A percentile compares a stretch with the other conserved stretches of the same genome.
Conservation (phyloP, 345 rosid species). For the Eucalyptus marginata region DNA sequence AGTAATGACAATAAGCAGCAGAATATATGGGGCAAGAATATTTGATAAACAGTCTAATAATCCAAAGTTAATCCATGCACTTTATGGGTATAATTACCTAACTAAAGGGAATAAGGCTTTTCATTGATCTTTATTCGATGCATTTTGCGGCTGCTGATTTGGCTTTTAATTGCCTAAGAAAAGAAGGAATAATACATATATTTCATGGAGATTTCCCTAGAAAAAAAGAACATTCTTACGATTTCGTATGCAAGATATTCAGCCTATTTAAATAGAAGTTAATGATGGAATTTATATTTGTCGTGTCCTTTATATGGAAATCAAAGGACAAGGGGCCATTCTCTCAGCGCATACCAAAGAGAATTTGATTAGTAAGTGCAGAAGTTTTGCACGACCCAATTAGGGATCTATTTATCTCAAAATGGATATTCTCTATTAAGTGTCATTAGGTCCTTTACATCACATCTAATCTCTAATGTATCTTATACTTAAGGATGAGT, state of each 20-base stretch:
- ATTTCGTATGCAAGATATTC: background rate
- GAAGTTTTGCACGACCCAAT: background rate
- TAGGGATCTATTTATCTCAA: background rate
- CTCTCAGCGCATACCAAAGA: background rate
- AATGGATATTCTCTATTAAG: background rate
- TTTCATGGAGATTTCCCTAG: background rate
- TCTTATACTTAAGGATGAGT: background rate
- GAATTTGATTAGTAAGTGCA: background rate
- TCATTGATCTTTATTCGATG: background rate
- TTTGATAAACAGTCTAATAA: background rate
- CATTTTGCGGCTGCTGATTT: background rate
- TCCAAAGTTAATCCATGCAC: background rate
- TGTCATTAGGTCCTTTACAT: background rate
- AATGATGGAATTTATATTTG: background rate
- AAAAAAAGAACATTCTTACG: background rate
- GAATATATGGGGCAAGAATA: background rate
- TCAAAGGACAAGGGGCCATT: background rate
- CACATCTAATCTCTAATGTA: background rate
- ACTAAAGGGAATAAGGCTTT: background rate
- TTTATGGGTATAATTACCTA: background rate
- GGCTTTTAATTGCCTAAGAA: background rate
- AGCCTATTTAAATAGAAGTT: background rate
- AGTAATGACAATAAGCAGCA: background rate
- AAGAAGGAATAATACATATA: background rate
- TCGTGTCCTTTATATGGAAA: background rate